Conservation (phyloP, 2,329 filamentous ascomycete genomes). For the Fusarium marasasianum region DNA sequence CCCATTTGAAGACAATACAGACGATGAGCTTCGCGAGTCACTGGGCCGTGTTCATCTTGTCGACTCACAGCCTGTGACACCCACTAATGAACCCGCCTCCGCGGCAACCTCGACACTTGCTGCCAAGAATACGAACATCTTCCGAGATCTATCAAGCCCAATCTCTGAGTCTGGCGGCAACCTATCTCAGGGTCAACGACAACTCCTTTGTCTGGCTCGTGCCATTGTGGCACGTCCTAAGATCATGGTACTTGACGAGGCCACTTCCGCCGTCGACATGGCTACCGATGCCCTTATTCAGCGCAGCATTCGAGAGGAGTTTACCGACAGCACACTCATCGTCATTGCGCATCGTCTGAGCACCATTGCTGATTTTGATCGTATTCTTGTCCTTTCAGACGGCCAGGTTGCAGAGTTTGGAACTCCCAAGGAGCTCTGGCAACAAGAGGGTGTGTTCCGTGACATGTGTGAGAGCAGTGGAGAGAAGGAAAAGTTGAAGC, state of each 20-base stretch:
- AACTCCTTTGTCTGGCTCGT: conserved; percentile 78
- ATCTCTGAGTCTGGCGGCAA: conserved; percentile 79
- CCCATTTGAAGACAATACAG: conserved; percentile 75
- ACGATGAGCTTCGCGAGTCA: conserved; percentile 74
- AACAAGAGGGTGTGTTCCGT: conserved; percentile 64
- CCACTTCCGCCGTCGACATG: conserved; percentile 83
- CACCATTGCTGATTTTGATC: conserved; percentile 81
- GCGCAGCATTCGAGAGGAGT: conserved; percentile 76
- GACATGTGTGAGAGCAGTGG: conserved; percentile 72
- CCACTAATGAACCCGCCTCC: conserved; percentile 51
- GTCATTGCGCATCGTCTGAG: conserved; percentile 81
- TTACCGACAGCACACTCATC: conserved; percentile 72
- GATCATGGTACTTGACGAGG: conserved; percentile 84
- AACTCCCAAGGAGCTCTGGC: conserved; percentile 69
- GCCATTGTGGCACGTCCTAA: conserved; percentile 77
- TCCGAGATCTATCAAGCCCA: conserved; percentile 68
- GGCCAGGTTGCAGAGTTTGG: conserved; percentile 75
- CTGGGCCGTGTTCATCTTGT: conserved; percentile 77
- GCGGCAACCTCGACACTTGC: conserved; percentile 46
- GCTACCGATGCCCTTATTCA: conserved; percentile 79
- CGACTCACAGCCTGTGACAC: conserved; percentile 52
- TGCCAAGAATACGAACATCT: conserved; percentile 70
- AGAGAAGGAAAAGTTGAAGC: conserved; percentile 62
- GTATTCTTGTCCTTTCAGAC: conserved; percentile 75
- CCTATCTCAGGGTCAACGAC: conserved; percentile 78